phyloP scores from a whole-genome alignment of 148 eudicot species.

The Nepenthes mirabilis region DNA sequence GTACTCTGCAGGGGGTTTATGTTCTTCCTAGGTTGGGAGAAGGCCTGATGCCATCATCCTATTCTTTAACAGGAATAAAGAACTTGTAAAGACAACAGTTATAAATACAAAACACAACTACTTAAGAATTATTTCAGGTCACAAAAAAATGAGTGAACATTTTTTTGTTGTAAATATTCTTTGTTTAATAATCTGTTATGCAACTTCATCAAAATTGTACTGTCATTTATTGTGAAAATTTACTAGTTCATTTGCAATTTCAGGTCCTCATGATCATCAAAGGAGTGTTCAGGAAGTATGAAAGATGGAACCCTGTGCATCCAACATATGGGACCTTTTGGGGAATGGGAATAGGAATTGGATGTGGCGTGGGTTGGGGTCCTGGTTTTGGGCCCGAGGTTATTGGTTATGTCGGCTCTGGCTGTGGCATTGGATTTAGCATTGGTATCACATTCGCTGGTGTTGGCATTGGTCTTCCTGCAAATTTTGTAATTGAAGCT shows the following conservation, averaged over 20 bases:
- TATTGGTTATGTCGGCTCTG: constrained; percentile 93
- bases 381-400: constrained; percentile 99
- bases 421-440: constrained; percentile 90
- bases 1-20: no score
- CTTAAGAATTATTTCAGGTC: no score
- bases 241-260: constrained; percentile 3
- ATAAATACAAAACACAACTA: no score
- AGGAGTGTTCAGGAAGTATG: constrained; percentile 61
- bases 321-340: constrained; percentile 94
- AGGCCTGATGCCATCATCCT: no score
- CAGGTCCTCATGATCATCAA: constrained; percentile 86
- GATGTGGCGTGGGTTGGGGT: constrained; percentile 99
- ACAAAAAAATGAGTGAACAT: no score
- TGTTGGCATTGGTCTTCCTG: constrained; percentile 88
- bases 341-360: constrained; percentile 94
- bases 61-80: no score
- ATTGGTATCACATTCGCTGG: constrained; percentile 88
- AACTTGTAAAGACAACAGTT: no score
- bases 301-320: constrained; percentile 98
- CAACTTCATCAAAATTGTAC: no score
- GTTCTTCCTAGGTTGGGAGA: no score
- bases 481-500: constrained; percentile 40
- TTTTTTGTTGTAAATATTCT: no score
- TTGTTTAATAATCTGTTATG: no score
- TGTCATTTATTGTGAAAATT: no score